Percentiles rank a stretch among this genome's conserved stretches.
Evolutionary conservation across 352 stramenopile species (phyloP).

Genomic region (Aphanomyces stellatus): DNA sequence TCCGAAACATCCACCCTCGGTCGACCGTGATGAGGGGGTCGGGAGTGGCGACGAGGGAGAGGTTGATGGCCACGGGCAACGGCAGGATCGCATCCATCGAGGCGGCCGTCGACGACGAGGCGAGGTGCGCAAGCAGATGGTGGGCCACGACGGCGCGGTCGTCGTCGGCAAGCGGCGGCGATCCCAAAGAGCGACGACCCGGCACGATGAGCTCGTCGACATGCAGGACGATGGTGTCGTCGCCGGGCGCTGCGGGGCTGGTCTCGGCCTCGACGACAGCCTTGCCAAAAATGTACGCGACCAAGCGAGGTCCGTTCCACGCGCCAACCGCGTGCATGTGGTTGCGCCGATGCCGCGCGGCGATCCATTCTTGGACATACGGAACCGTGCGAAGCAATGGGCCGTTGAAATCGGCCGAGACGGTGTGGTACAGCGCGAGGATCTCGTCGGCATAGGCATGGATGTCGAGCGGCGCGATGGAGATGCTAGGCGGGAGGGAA

Average conservation of each 20-base stretch:
- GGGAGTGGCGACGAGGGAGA: too few relatives aligned
- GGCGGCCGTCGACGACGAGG: background rate
- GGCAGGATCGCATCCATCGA: too few relatives aligned
- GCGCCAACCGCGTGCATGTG: background rate
- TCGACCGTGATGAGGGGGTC: background rate
- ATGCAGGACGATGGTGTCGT: background rate
- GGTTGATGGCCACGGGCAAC: too few relatives aligned
- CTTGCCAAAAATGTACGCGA: slow-evolving; percentile 11
- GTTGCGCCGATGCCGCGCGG: background rate
- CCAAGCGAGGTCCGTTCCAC: background rate
- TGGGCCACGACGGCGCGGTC: background rate
- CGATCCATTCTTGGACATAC: slow-evolving; percentile 7
- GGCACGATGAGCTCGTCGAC: slow-evolving; percentile 11
- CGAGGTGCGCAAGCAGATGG: background rate
- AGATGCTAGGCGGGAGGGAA: background rate
- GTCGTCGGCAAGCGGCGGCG: background rate
- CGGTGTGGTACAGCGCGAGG: background rate
- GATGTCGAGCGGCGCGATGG: background rate
- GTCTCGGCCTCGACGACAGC: background rate
- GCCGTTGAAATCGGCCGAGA: slow-evolving; percentile 2
- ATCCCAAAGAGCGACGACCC: too few relatives aligned
- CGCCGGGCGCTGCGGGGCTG: background rate
- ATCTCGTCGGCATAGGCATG: background rate
- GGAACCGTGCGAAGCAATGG: background rate
- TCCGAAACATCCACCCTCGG: background rate